Base-by-base conservation (phyloP, 768 basidiomycete genomes). In the Tulasnella sp. region DNA sequence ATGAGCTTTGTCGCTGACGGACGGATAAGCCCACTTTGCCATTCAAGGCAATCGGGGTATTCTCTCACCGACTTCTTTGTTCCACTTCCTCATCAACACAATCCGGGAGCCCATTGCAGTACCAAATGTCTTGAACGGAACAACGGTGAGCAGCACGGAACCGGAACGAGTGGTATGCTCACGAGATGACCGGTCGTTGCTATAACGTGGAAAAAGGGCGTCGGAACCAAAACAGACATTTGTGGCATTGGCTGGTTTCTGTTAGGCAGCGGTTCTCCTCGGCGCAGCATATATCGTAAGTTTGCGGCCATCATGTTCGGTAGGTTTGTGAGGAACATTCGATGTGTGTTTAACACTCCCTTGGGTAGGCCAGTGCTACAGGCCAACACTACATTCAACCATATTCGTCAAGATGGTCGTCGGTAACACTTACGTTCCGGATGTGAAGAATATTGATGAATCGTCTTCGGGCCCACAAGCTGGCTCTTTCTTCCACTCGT, bases 121-220 rank as follows among this genome's bases (percentile, higher is more conserved):
- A 17, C 76, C 74, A 67, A 77, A 71, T 73, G 79, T 77, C 79
- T 78, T 3, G 9, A 3, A n/a, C n/a, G n/a, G n/a, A n/a, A n/a
- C n/a, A n/a, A n/a, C n/a, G n/a, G n/a, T n/a, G n/a, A n/a, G n/a
- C n/a, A n/a, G 4, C 32, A 36, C n/a, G n/a, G n/a, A n/a, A 52
- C 19, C 12, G 9, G 6, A 53, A n/a, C n/a, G n/a, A n/a, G n/a
- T n/a, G n/a, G n/a, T n/a, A n/a, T n/a, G 49, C 59, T 31, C 46
- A 69, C 73, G 57, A 67, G 74, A 72, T 59, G 74, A 64, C 74
- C 77, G 3, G 76, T 78, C 11, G 68, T 72, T 3, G 78, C 81
- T 6, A 79, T 80, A 34, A 81, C 81, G 67, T 84, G 82, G 67
- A 85, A 83, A 7, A 85, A 67, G 2, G 83, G 83, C n/a, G n/a